These are phyloP conservation scores for Pezicula carpinea DNA, from an alignment of 2,329 filamentous ascomycete genomes.

Conservation along the genomic window DNA sequence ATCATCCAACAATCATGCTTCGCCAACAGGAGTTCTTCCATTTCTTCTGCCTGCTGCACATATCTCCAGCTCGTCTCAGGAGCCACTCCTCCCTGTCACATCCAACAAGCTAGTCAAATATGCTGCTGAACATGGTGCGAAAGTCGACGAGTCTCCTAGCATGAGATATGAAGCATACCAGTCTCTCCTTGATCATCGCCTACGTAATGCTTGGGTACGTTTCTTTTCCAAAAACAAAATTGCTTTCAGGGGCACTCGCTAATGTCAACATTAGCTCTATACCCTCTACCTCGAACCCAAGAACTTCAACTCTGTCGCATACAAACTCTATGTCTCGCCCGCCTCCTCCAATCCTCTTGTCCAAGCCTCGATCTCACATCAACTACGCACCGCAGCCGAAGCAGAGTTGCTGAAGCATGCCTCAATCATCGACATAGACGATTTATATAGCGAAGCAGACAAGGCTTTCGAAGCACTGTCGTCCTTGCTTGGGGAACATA, in stretches of 20 bases:
- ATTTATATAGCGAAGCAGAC: constrained; percentile 54
- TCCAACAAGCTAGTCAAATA: constrained; percentile 67
- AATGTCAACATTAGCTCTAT: constrained; percentile 56
- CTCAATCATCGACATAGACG: constrained; percentile 50
- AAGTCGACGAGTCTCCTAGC: constrained; percentile 44
- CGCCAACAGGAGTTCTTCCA: constrained; percentile 80
- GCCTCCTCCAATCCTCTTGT: constrained; percentile 58
- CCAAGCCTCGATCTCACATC: constrained; percentile 54
- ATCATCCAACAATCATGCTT: constrained; percentile 87
- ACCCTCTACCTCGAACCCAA: constrained; percentile 69
- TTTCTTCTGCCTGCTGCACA: constrained; percentile 64
- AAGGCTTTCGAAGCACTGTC: constrained; percentile 61
- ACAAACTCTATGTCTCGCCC: constrained; percentile 67
- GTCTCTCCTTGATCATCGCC: constrained; percentile 67
- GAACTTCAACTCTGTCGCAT: constrained; percentile 63
- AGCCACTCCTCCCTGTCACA: constrained; percentile 42
- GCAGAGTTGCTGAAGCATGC: constrained; percentile 65
- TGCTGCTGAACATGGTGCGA: constrained; percentile 46
- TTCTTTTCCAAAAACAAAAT: neutral
- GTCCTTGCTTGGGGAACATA: constrained; percentile 48
- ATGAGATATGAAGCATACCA: constrained; percentile 64
- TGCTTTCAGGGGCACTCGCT: neutral
- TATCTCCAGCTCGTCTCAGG: constrained; percentile 26
- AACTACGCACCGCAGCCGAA: constrained; percentile 69
- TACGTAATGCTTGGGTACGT: constrained; percentile 82